Conservation (phyloP, 371 early-diverging fungal genomes). For the Mucor piriformis region DNA sequence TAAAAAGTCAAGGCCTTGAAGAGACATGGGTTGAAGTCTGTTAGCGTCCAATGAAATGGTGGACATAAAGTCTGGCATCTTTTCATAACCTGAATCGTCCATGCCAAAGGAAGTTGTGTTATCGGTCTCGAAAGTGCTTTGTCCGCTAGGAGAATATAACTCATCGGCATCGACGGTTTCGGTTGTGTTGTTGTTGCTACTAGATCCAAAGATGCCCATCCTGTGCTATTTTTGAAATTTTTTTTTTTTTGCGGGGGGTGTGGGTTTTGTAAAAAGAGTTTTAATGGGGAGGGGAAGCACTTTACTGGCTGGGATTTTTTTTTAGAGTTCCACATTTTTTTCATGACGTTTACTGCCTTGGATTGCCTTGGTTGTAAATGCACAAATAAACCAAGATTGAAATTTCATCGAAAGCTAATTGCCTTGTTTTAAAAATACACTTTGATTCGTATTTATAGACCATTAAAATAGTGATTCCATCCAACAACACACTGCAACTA, state of each 20-base stretch:
- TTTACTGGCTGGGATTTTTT: background rate
- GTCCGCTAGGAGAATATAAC: conserved; percentile 12
- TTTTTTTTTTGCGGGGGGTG: conserved; percentile 14
- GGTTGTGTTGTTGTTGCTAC: conserved; percentile 15
- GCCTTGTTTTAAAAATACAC: too few species aligned
- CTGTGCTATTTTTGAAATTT: background rate
- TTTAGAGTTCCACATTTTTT: background rate
- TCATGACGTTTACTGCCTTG: background rate
- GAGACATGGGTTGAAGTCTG: conserved; percentile 62
- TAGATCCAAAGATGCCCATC: conserved; percentile 29
- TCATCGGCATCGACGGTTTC: conserved; percentile 13
- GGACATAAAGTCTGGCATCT: conserved; percentile 61
- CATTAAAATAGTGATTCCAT: too few species aligned
- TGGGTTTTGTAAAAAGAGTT: background rate
- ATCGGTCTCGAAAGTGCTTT: conserved; percentile 5
- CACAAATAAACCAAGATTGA: too few species aligned
- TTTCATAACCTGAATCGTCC: conserved; percentile 32
- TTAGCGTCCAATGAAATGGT: conserved; percentile 51
- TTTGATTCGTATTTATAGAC: too few species aligned
- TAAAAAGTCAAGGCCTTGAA: conserved; percentile 63
- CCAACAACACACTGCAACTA: too few species aligned
- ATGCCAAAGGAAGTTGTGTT: conserved; percentile 14
- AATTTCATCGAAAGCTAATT: too few species aligned
- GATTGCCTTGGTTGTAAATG: too few species aligned
- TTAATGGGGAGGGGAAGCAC: too few species aligned